Conservation (phyloP, 306 rosid genomes). For the Corylus avellana region DNA sequence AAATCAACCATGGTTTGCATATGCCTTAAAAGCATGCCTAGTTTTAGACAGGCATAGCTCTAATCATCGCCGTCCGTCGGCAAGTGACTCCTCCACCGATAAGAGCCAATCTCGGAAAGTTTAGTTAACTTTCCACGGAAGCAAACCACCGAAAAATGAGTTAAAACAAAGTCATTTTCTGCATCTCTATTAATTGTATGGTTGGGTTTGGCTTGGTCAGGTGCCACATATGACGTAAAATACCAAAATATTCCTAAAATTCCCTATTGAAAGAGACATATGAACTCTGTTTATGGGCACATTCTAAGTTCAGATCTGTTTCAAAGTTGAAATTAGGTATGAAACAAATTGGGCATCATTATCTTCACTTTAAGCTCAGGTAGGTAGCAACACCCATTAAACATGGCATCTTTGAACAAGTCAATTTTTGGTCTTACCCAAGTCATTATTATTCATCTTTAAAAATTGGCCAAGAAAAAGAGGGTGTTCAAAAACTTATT, state of each 20-base stretch:
- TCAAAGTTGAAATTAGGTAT: constrained; percentile 12
- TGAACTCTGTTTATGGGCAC: not conserved
- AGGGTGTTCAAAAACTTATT: too few species aligned
- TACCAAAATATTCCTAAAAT: not conserved
- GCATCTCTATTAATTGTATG: not conserved
- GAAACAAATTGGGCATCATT: constrained; percentile 1
- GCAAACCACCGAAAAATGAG: not conserved
- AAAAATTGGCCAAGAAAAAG: too few species aligned
- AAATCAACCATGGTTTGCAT: too few species aligned
- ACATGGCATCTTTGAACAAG: not conserved
- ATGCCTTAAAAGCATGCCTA: too few species aligned
- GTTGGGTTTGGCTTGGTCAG: not conserved
- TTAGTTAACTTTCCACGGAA: not conserved
- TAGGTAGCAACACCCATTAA: not conserved
- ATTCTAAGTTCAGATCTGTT: not conserved
- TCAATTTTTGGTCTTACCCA: not conserved
- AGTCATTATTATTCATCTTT: too few species aligned
- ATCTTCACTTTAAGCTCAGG: constrained; percentile 4
- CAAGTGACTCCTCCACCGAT: not conserved
- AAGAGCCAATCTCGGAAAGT: too few species aligned
- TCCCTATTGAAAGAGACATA: not conserved
- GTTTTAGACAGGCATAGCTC: not conserved
- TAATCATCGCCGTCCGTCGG: not conserved
- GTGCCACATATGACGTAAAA: not conserved
- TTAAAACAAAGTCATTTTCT: not conserved